These are phyloP conservation scores for Hydnomerulius pinastri DNA, from an alignment of 768 basidiomycete species.

Conservation along the genomic window DNA sequence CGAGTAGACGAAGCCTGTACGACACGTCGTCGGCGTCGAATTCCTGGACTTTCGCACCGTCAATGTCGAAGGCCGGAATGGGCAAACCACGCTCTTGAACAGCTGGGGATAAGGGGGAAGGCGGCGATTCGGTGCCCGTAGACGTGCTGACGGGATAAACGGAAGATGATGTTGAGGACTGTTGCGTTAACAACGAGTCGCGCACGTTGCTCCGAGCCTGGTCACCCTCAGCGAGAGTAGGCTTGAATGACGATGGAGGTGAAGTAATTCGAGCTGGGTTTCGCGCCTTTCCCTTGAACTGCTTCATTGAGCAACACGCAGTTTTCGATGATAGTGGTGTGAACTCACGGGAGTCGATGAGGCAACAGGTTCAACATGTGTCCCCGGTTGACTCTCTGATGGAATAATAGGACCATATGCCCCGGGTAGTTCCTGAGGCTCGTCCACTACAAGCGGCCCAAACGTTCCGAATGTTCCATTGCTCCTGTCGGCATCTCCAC, in stretches of 20 bases:
- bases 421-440: conserved; percentile 7
- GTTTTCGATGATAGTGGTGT: conserved; percentile 10
- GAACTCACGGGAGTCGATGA: conserved; percentile 23
- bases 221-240: conserved; percentile 26
- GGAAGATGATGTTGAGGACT: conserved; percentile 73
- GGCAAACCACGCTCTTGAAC: conserved; percentile 43
- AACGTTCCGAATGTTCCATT: conserved; percentile 23
- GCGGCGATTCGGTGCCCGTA: conserved; percentile 62
- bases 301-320: conserved; percentile 14
- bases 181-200: conserved; percentile 57
- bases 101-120: conserved; percentile 61
- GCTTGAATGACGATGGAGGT: conserved; percentile 35
- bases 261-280: conserved; percentile 38
- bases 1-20: conserved; percentile 78
- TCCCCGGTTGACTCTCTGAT: conserved; percentile 11
- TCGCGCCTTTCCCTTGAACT: conserved; percentile 39
- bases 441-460: conserved; percentile 21
- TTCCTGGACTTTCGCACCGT: conserved; percentile 49
- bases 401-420: conserved; percentile 1
- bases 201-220: conserved; percentile 56
- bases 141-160: conserved; percentile 76
- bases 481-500: conserved; percentile 25
- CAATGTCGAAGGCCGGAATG: conserved; percentile 49
- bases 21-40: conserved; percentile 79
- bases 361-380: conserved; percentile 13